Percentiles rank a stretch among this genome's conserved stretches.
Evolutionary conservation across 495 filamentous ascomycete species (phyloP).

Genomic region (Penicillium chermesinum): DNA sequence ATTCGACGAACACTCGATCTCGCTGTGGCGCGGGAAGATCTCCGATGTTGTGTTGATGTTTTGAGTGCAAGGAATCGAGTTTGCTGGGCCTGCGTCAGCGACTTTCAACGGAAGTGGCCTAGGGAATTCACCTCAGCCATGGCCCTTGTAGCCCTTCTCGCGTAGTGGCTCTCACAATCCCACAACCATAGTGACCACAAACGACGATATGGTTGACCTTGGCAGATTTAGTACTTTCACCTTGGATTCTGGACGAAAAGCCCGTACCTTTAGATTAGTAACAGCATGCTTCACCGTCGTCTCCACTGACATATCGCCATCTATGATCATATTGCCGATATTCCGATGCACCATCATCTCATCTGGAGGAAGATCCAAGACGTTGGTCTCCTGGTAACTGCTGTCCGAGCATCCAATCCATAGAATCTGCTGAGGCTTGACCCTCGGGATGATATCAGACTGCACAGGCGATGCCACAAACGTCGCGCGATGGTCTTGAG

Average conservation of each 20-base stretch:
- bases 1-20: conserved; percentile 18
- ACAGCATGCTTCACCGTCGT: conserved; percentile 34
- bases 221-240: conserved; percentile 1
- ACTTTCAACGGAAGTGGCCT: background rate
- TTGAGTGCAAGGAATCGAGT: conserved; percentile 13
- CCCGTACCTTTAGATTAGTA: conserved; percentile 25
- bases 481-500: too few relatives aligned
- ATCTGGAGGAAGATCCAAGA: conserved; percentile 27
- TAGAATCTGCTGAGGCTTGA: conserved; percentile 28
- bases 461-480: too few relatives aligned
- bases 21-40: conserved; percentile 8
- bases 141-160: conserved; percentile 16
- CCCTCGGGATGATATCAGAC: background rate
- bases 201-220: conserved; percentile 41
- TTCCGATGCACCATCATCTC: conserved; percentile 41
- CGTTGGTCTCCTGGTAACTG: conserved; percentile 30
- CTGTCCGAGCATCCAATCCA: conserved; percentile 44
- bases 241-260: background rate
- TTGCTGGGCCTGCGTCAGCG: conserved; percentile 10
- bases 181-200: conserved; percentile 43
- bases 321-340: conserved; percentile 34
- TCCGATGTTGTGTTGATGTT: conserved; percentile 10
- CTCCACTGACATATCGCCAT: conserved; percentile 29
- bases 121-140: conserved; percentile 15
- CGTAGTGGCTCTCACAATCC: conserved; percentile 26